These are phyloP conservation scores for Ochetophila trinervis DNA, from an alignment of 306 rosid genomes.

Conservation along the genomic window DNA sequence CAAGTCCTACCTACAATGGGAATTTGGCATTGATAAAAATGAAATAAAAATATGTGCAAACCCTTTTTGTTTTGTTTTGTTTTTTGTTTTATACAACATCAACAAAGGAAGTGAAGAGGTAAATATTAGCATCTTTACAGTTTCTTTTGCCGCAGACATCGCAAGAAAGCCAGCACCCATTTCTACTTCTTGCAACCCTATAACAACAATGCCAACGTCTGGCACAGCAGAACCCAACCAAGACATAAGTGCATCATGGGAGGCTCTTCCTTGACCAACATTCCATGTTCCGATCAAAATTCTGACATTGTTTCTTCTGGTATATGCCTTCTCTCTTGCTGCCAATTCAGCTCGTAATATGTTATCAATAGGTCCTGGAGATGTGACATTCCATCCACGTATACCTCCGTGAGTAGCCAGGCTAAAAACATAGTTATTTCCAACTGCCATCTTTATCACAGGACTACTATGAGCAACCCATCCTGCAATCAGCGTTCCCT, in stretches of 20 bases:
- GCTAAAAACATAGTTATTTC: constrained; percentile 64
- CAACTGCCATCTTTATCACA: constrained; percentile 73
- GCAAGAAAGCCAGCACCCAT: constrained; percentile 99
- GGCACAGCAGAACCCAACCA: constrained; percentile 90
- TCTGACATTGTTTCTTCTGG: constrained; percentile 64
- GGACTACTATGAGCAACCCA: constrained; percentile 97
- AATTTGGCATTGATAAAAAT: background rate
- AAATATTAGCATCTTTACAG: constrained; percentile 40
- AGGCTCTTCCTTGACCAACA: constrained; percentile 97
- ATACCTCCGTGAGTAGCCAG: constrained; percentile 95
- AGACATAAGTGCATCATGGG: constrained; percentile 68
- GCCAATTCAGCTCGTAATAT: constrained; percentile 73
- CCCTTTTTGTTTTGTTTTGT: no score
- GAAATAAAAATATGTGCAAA: no score
- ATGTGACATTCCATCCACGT: constrained; percentile 87
- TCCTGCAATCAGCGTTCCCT: constrained; percentile 75
- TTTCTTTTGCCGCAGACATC: constrained; percentile 99
- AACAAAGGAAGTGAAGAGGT: constrained; percentile 13
- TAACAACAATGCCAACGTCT: constrained; percentile 92
- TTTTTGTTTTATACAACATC: constrained; percentile 6
- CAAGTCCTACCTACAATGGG: constrained; percentile 91
- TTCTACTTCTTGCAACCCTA: constrained; percentile 98
- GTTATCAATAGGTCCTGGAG: constrained; percentile 79
- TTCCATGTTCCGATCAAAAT: constrained; percentile 96
- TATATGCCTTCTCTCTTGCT: constrained; percentile 54